phyloP scores from a whole-genome alignment of 2,329 filamentous ascomycete species.

The Neonectria hederae region DNA sequence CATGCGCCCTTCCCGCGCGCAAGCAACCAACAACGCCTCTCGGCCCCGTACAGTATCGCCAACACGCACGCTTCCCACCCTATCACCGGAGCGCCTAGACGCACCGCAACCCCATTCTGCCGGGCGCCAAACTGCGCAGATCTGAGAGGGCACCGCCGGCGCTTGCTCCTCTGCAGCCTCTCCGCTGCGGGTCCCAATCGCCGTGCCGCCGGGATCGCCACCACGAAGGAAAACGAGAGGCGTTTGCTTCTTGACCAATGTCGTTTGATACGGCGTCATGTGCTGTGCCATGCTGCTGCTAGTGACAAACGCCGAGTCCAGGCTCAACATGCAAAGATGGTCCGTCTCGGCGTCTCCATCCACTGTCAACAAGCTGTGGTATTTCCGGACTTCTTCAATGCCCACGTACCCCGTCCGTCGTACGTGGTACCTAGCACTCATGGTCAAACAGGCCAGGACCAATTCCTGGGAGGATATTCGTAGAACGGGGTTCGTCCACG shows the following conservation, averaged over 20 bases:
- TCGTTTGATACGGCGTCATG: not conserved
- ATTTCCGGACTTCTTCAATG: not conserved
- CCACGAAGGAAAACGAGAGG: not conserved
- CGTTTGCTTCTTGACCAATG: not conserved
- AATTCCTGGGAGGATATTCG: not conserved
- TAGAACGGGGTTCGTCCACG: not conserved
- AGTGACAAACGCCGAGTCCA: not conserved
- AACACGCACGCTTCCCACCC: not conserved
- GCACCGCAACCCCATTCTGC: slow-evolving; percentile 3
- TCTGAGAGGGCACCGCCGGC: slow-evolving; percentile 5
- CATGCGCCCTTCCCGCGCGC: slow-evolving; percentile 35
- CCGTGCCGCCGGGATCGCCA: not conserved
- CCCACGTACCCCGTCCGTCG: not conserved
- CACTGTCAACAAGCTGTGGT: not conserved
- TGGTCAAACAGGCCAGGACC: not conserved
- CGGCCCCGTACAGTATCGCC: slow-evolving; percentile 3
- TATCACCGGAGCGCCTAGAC: slow-evolving; percentile 6
- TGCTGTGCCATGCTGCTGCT: not conserved
- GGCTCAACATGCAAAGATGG: too few species aligned
- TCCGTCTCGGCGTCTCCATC: not conserved
- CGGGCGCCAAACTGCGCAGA: slow-evolving; percentile 11
- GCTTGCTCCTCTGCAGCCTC: slow-evolving; percentile 5
- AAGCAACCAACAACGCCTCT: slow-evolving; percentile 21
- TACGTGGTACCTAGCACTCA: not conserved
- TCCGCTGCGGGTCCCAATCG: slow-evolving; percentile 13